These are phyloP conservation scores for Isoetes taiwanensis DNA, from an alignment of 75 land plant species.

Conservation along the genomic window DNA sequence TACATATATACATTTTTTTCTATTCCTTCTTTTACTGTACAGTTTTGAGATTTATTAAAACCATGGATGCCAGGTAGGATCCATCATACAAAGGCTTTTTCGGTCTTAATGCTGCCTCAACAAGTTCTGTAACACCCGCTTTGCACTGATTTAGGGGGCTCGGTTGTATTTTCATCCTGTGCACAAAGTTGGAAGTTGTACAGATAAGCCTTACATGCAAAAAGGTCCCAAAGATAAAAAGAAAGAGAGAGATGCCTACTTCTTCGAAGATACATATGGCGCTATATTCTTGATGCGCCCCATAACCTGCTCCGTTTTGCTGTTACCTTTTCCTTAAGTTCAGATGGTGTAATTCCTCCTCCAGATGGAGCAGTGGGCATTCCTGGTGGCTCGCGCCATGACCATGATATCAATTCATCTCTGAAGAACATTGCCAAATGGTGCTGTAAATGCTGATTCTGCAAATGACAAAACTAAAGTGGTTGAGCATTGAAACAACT, in stretches of 20 bases:
- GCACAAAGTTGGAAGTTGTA: background rate
- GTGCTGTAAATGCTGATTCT: conserved; percentile 84
- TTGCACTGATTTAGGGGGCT: conserved; percentile 88
- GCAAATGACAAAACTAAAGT: conserved; percentile 14
- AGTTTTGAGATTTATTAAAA: conserved; percentile 44
- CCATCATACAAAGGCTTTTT: conserved; percentile 98
- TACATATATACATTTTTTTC: too few species aligned
- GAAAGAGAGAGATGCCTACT: too few species aligned
- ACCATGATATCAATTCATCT: conserved; percentile 96
- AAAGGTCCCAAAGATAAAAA: too few species aligned
- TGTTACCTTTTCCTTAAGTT: conserved; percentile 72
- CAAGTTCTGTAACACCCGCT: conserved; percentile 78
- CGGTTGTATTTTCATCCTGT: conserved; percentile 80
- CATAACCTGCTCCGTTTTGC: conserved; percentile 85
- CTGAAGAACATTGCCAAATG: conserved; percentile 98
- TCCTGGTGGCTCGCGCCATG: conserved; percentile 86
- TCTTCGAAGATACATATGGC: conserved; percentile 77
- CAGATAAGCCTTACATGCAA: too few species aligned
- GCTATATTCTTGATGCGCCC: conserved; percentile 66
- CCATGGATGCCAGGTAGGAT: conserved; percentile 99
- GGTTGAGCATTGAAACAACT: background rate
- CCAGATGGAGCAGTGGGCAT: conserved; percentile 56
- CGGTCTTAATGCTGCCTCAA: conserved; percentile 79
- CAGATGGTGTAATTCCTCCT: conserved; percentile 52
- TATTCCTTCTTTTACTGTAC: too few species aligned